Evolutionary conservation across 768 basidiomycete species (phyloP).

Genomic region (Kwoniella botswanensis): DNA sequence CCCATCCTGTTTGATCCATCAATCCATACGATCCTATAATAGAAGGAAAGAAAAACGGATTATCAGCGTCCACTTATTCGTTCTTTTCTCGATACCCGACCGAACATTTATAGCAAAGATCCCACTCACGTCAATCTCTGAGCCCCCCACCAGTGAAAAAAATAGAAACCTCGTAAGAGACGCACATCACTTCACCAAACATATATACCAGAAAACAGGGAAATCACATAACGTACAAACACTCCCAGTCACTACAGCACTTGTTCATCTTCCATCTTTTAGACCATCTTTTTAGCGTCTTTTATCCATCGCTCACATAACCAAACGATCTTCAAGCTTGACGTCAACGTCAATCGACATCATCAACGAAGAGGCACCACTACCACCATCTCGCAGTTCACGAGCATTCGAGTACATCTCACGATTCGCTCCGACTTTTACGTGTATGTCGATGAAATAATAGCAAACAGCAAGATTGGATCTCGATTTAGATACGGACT

Average conservation of each 20-base stretch:
- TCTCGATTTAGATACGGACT: no score
- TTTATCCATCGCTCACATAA: not conserved
- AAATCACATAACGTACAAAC: not conserved
- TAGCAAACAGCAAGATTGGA: no score
- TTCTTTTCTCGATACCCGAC: no score
- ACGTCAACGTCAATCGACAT: not conserved
- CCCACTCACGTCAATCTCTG: not conserved
- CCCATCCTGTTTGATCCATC: not conserved
- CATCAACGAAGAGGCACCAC: not conserved
- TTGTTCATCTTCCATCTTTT: not conserved
- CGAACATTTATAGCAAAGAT: not conserved
- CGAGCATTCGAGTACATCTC: not conserved
- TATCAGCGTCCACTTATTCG: no score
- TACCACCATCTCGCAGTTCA: not conserved
- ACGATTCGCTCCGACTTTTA: not conserved
- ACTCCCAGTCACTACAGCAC: not conserved
- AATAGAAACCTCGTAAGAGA: not conserved
- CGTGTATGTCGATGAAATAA: no score
- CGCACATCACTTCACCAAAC: not conserved
- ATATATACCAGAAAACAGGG: not conserved
- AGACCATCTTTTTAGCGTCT: conserved; percentile 7
- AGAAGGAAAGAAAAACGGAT: not conserved
- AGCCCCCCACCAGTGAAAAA: not conserved
- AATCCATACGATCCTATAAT: not conserved
- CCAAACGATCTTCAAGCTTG: not conserved